These are phyloP conservation scores for Peronospora tabacina DNA, from an alignment of 352 stramenopile species.

Conservation along the genomic window DNA sequence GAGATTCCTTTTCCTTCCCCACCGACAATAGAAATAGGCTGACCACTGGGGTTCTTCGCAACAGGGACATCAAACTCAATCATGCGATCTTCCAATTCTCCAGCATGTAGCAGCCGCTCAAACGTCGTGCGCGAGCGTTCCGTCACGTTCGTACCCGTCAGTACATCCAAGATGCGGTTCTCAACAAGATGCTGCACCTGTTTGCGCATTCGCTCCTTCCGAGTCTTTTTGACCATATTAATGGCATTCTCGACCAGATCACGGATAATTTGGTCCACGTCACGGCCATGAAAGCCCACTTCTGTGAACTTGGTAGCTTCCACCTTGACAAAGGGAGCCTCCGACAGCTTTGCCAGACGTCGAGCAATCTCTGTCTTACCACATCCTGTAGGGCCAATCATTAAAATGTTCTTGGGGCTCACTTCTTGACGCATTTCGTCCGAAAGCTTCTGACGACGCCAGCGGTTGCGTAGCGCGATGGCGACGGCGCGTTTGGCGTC, in stretches of 20 bases:
- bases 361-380: constrained; percentile 98
- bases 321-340: constrained; percentile 97
- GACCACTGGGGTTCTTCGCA: constrained; percentile 36
- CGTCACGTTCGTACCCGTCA: constrained; percentile 84
- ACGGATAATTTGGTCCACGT: constrained; percentile 99
- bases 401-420: constrained; percentile 99
- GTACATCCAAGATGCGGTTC: constrained; percentile 91
- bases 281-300: constrained; percentile 98
- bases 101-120: constrained; percentile 82
- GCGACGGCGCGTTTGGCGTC: constrained; percentile 97
- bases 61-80: constrained; percentile 74
- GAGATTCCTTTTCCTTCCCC: constrained; percentile 60
- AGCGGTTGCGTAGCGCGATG: constrained; percentile 97
- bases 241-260: constrained; percentile 98
- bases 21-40: constrained; percentile 65
- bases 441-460: constrained; percentile 92
- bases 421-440: constrained; percentile 87
- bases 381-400: constrained; percentile 98
- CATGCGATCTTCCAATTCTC: constrained; percentile 74
- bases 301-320: constrained; percentile 99
- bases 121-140: constrained; percentile 88
- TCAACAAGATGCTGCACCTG: constrained; percentile 92
- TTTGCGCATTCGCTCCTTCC: constrained; percentile 88
- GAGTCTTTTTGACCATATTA: constrained; percentile 92
- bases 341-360: constrained; percentile 93